Evolutionary conservation across 2,329 filamentous ascomycete species (phyloP).

Genomic region (Aspergillus ochraceus): DNA sequence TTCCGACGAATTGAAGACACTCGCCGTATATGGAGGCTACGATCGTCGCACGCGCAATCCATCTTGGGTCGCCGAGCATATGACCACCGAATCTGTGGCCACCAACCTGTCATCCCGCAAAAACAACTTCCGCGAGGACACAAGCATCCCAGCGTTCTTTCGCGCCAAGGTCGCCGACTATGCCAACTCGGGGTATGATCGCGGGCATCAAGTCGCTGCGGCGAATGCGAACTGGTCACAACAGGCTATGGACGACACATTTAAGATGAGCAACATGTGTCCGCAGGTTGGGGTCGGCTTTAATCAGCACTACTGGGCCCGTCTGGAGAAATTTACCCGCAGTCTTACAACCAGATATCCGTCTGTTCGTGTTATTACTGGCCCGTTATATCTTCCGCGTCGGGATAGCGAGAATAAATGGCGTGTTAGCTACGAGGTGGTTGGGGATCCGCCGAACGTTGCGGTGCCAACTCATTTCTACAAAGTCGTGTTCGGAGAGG

Average conservation of each 20-base stretch:
- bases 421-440: slow-evolving; percentile 93
- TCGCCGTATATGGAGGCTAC: slow-evolving; percentile 80
- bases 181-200: slow-evolving; percentile 89
- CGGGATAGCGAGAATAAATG: slow-evolving; percentile 89
- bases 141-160: slow-evolving; percentile 77
- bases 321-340: slow-evolving; percentile 96
- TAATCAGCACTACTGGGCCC: slow-evolving; percentile 98
- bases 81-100: slow-evolving; percentile 81
- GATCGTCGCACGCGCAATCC: slow-evolving; percentile 91
- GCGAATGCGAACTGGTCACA: slow-evolving; percentile 97
- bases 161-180: slow-evolving; percentile 91
- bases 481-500: slow-evolving; percentile 97
- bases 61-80: slow-evolving; percentile 94
- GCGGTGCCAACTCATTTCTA: slow-evolving; percentile 98
- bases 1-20: slow-evolving; percentile 73
- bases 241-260: slow-evolving; percentile 90
- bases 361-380: slow-evolving; percentile 86
- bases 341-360: slow-evolving; percentile 78
- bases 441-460: slow-evolving; percentile 88
- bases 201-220: slow-evolving; percentile 94
- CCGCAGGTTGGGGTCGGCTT: slow-evolving; percentile 98
- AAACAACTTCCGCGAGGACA: slow-evolving; percentile 84
- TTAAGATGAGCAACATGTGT: slow-evolving; percentile 93
- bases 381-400: slow-evolving; percentile 87
- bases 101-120: slow-evolving; percentile 77